Evolutionary conservation across 140 eudicot genomes (phyloP).

Genomic region (Bidens hawaiensis): DNA sequence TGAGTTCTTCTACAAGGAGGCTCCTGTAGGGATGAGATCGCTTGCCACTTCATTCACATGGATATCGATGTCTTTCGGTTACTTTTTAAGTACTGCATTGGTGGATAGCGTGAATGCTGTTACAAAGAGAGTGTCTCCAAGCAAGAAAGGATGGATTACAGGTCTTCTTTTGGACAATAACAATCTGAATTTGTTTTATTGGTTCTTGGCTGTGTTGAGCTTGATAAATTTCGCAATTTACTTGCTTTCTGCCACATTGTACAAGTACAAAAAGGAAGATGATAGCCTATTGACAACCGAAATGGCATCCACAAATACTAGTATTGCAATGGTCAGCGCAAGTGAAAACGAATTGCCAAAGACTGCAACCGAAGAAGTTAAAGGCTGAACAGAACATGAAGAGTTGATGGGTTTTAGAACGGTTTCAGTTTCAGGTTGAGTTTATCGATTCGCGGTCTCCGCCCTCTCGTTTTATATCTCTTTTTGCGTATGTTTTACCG

Average conservation of each 20-base stretch:
- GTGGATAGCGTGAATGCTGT: conserved; percentile 48
- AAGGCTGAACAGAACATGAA: conserved; percentile 17
- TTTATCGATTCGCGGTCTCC: not conserved
- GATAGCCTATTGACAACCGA: conserved; percentile 5
- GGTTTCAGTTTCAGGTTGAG: not conserved
- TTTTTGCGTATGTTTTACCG: not conserved
- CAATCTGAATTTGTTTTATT: conserved; percentile 54
- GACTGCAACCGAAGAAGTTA: conserved; percentile 12
- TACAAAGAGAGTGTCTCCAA: conserved; percentile 44
- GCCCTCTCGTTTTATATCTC: not conserved
- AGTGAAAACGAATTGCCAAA: conserved; percentile 24
- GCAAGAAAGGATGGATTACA: conserved; percentile 58
- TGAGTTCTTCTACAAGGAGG: conserved; percentile 79
- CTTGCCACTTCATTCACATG: conserved; percentile 70
- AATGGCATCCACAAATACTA: conserved; percentile 28
- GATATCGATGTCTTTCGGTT: conserved; percentile 67
- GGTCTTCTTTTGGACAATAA: conserved; percentile 44
- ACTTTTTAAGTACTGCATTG: conserved; percentile 57
- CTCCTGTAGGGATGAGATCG: conserved; percentile 71
- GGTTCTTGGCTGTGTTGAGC: conserved; percentile 72
- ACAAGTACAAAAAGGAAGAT: conserved; percentile 55
- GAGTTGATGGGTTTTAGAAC: conserved; percentile 6
- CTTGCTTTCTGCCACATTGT: conserved; percentile 51
- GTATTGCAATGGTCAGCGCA: conserved; percentile 29
- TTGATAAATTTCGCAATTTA: conserved; percentile 46